Conservation (phyloP, 2,329 filamentous ascomycete species). For the Domatiomyces catenatus region DNA sequence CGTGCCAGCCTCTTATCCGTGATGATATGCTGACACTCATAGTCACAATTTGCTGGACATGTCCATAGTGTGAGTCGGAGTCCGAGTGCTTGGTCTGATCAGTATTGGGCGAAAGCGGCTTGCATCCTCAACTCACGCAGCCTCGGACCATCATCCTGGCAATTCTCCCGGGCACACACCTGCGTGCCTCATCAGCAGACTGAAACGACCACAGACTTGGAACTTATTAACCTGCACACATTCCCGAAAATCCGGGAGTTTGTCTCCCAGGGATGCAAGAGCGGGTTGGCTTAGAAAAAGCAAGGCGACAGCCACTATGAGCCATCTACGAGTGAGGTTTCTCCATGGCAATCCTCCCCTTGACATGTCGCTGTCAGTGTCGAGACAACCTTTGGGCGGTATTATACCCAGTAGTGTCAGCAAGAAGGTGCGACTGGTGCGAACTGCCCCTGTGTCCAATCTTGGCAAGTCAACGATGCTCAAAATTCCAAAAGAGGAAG, state of each 20-base stretch:
- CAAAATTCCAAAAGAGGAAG: no score
- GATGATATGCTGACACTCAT: constrained; percentile 88
- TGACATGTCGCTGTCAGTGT: not conserved
- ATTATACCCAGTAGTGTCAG: not conserved
- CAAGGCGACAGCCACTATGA: not conserved
- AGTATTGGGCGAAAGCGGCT: constrained; percentile 13
- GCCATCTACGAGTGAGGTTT: not conserved
- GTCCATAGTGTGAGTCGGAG: constrained; percentile 82
- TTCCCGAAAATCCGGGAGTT: constrained; percentile 69
- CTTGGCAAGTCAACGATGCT: no score
- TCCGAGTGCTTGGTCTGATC: constrained; percentile 48
- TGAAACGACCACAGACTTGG: not conserved
- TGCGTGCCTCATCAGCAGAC: constrained; percentile 24
- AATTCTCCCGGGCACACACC: constrained; percentile 72
- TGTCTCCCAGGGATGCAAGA: constrained; percentile 66
- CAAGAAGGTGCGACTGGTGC: not conserved
- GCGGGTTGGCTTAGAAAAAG: not conserved
- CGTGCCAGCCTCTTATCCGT: constrained; percentile 55
- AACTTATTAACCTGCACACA: constrained; percentile 57
- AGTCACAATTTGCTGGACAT: constrained; percentile 90
- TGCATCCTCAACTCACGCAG: constrained; percentile 47
- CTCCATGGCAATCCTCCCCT: not conserved
- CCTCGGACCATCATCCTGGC: constrained; percentile 46
- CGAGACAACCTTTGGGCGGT: not conserved
- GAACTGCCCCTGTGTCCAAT: not conserved